Evolutionary conservation across 306 rosid genomes (phyloP).

Genomic region (Quercus rubra): DNA sequence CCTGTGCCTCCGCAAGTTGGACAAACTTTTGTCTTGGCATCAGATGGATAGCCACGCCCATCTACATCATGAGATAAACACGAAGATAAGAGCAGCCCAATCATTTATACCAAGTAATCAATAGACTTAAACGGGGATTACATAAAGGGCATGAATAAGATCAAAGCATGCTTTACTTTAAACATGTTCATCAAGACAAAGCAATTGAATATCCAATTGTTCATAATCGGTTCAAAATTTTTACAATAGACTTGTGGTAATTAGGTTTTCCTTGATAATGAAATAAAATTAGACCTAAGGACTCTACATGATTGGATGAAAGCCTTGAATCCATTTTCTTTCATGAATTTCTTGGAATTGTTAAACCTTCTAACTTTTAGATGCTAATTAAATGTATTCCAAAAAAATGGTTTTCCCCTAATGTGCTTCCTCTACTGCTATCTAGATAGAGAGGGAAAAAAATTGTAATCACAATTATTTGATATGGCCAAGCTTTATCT

Average conservation of each 20-base stretch:
- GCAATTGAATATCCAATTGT: neutral
- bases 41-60: slow-evolving; percentile 71
- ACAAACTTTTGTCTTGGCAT: slow-evolving; percentile 71
- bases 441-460: neutral
- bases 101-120: neutral
- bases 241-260: neutral
- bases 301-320: too few relatives aligned
- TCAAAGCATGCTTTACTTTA: slow-evolving; percentile 16
- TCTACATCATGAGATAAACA: slow-evolving; percentile 44
- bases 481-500: too few relatives aligned
- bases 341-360: too few relatives aligned
- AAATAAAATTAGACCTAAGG: neutral
- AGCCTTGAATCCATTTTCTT: too few relatives aligned
- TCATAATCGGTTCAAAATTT: neutral
- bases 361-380: too few relatives aligned
- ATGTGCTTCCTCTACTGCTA: neutral
- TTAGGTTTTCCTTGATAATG: neutral
- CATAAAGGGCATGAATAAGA: slow-evolving; percentile 10
- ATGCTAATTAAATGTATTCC: neutral
- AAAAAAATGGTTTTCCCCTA: neutral
- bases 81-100: neutral
- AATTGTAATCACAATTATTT: too few relatives aligned
- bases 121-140: slow-evolving; percentile 15
- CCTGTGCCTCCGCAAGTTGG: slow-evolving; percentile 90
- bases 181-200: neutral